These are phyloP conservation scores for Hypoxylon subgilvum DNA, from an alignment of 495 filamentous ascomycete species.

Conservation along the genomic window DNA sequence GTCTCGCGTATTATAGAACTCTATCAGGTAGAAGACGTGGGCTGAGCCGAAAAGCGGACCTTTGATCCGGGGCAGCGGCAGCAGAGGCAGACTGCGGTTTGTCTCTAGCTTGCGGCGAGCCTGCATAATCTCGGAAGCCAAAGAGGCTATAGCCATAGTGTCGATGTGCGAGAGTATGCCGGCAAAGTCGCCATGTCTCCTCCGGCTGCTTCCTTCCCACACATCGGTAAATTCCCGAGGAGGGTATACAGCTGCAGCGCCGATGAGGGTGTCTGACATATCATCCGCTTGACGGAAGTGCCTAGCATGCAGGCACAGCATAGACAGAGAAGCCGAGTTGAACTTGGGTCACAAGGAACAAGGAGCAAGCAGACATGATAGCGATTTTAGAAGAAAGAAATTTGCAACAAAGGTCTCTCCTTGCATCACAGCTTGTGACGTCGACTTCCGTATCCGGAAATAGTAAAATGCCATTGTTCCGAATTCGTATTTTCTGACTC, in stretches of 20 bases:
- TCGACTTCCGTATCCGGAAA: conserved; percentile 30
- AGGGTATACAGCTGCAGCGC: conserved; percentile 19
- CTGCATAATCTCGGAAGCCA: conserved; percentile 22
- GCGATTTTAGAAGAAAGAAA: not conserved
- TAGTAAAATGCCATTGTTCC: conserved; percentile 11
- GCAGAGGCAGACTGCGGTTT: not conserved
- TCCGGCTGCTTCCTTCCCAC: not conserved
- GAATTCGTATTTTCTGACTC: not conserved
- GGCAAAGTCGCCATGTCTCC: conserved; percentile 16
- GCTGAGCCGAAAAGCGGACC: conserved; percentile 28
- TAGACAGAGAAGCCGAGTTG: too few species aligned
- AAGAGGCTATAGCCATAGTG: conserved; percentile 19
- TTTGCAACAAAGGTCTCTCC: conserved; percentile 13
- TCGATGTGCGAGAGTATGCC: conserved; percentile 31
- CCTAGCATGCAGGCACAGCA: too few species aligned
- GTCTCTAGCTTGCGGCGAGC: not conserved
- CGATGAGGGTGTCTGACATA: conserved; percentile 16
- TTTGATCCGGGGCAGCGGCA: conserved; percentile 19
- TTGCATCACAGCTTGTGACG: not conserved
- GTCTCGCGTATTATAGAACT: not conserved
- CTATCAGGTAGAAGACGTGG: conserved; percentile 33
- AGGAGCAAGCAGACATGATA: not conserved
- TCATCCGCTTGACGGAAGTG: too few species aligned
- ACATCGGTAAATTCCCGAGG: not conserved
- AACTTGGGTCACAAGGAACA: too few species aligned